Conservation (phyloP, 768 basidiomycete genomes). For the Termitomyces eurrhizus region DNA sequence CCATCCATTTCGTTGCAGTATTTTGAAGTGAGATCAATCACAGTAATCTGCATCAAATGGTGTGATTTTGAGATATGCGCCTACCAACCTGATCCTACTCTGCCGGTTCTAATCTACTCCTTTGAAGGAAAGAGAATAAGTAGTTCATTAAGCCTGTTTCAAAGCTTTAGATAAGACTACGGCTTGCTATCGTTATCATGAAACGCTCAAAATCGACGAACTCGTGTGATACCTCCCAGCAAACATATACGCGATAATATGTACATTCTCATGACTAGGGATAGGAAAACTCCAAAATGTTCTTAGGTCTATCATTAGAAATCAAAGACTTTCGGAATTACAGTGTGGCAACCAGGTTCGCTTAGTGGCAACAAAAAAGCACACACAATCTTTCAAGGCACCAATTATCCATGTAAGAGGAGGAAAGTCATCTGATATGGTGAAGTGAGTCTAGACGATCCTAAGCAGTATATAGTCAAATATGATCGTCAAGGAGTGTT, state of each 20-base stretch:
- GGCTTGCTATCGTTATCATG: not conserved
- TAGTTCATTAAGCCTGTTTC: not conserved
- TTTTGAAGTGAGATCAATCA: no score
- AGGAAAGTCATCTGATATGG: not conserved
- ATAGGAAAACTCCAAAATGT: not conserved
- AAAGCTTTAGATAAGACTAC: not conserved
- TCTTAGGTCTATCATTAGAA: not conserved
- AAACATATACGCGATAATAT: not conserved
- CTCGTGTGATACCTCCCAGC: not conserved
- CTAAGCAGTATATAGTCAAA: not conserved
- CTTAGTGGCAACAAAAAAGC: no score
- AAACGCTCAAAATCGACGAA: not conserved
- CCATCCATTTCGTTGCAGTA: not conserved
- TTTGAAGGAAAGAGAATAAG: not conserved
- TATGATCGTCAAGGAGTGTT: slow-evolving; percentile 30
- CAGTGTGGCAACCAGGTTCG: not conserved
- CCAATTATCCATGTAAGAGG: not conserved
- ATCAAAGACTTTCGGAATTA: not conserved
- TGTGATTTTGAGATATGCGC: not conserved
- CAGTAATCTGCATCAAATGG: not conserved
- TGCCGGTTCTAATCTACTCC: not conserved
- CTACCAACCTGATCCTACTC: not conserved
- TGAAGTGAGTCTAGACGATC: not conserved
- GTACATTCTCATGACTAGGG: no score
- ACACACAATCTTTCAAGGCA: not conserved